Conservation (phyloP, 495 filamentous ascomycete genomes). For the Tuber melanosporum region DNA sequence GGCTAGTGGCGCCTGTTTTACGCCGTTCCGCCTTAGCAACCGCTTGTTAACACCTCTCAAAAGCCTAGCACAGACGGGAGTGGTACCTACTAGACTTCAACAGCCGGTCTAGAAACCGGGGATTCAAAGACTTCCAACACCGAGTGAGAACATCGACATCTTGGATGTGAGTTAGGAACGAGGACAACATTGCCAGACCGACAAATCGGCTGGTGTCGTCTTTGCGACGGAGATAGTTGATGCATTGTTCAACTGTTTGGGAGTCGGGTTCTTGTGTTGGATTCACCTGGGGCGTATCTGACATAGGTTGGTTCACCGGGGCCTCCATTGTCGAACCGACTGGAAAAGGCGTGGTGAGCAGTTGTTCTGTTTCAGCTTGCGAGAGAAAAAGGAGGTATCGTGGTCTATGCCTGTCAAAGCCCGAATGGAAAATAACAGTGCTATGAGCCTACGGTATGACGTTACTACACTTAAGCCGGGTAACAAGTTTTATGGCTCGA, state of each 20-base stretch:
- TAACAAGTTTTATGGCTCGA: background rate
- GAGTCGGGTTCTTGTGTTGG: conserved; percentile 15
- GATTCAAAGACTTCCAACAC: conserved; percentile 53
- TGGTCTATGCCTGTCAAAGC: background rate
- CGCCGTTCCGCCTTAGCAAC: conserved; percentile 1
- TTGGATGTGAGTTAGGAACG: conserved; percentile 52
- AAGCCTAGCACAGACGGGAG: background rate
- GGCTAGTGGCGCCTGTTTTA: conserved; percentile 40
- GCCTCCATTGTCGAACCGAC: conserved; percentile 8
- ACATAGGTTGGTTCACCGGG: background rate
- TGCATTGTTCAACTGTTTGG: conserved; percentile 28
- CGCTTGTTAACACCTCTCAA: background rate
- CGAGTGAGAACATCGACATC: conserved; percentile 44
- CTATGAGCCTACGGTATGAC: conserved; percentile 1
- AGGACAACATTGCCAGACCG: conserved; percentile 57
- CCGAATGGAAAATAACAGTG: background rate
- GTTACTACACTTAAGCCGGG: conserved; percentile 4
- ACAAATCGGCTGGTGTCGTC: conserved; percentile 62
- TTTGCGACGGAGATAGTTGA: conserved; percentile 48
- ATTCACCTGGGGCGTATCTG: background rate
- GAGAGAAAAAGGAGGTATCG: background rate
- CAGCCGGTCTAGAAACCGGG: conserved; percentile 56
- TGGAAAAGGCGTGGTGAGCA: conserved; percentile 5
- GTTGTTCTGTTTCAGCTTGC: background rate
- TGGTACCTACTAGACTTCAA: conserved; percentile 46